A percentile compares a stretch with the other conserved stretches of the same genome.
Conservation (phyloP, 1,284 basidiomycete genomes). For the Boletus sp. region DNA sequence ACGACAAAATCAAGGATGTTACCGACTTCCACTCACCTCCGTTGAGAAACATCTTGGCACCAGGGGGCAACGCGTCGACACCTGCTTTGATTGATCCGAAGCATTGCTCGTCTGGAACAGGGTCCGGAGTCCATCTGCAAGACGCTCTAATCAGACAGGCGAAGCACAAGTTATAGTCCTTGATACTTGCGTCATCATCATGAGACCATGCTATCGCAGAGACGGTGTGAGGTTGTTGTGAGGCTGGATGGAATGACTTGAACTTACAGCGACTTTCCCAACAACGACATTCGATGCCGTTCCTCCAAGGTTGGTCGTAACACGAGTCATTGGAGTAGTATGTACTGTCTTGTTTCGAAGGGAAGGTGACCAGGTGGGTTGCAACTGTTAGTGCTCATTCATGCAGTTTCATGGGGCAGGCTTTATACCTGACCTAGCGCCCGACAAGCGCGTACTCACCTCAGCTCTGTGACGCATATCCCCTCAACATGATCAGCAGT, state of each 20-base stretch:
- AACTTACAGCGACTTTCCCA: slow-evolving; percentile 39
- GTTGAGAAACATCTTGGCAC: slow-evolving; percentile 48
- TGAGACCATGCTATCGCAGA: slow-evolving; percentile 25
- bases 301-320: slow-evolving; percentile 36
- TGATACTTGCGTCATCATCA: slow-evolving; percentile 28
- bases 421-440: neutral
- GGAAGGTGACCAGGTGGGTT: neutral
- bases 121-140: slow-evolving; percentile 21
- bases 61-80: slow-evolving; percentile 49
- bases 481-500: neutral
- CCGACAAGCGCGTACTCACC: neutral
- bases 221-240: neutral
- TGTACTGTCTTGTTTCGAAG: neutral
- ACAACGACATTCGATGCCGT: slow-evolving; percentile 29
- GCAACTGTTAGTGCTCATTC: neutral
- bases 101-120: slow-evolving; percentile 47
- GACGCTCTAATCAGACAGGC: neutral
- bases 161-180: neutral
- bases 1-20: too few species aligned
- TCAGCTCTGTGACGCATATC: neutral
- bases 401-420: neutral
- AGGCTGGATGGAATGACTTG: neutral
- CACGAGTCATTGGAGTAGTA: slow-evolving; percentile 25
- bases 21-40: too few species aligned
- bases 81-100: slow-evolving; percentile 66